A percentile compares a stretch with the other conserved stretches of the same genome.
phyloP scores from a whole-genome alignment of 495 filamentous ascomycete genomes.

The Friedmanniomyces simplex region DNA sequence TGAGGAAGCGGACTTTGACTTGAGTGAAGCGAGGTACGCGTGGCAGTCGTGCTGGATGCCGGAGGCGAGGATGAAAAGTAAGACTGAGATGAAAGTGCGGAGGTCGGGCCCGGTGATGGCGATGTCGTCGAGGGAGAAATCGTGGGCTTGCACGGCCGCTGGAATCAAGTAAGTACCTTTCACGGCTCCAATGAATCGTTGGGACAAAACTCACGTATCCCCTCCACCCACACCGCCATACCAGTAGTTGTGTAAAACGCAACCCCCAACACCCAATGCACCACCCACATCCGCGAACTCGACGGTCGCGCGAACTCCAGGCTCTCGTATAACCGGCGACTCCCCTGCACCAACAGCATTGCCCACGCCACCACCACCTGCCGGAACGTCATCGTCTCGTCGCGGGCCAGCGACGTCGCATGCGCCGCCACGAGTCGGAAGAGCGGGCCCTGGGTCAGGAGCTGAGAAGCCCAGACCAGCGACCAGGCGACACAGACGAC shows the following conservation, averaged over 20 bases:
- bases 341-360: slow-evolving; percentile 64
- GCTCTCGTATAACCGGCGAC: slow-evolving; percentile 65
- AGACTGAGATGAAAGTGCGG: slow-evolving; percentile 50
- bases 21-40: slow-evolving; percentile 63
- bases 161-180: background rate
- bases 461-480: slow-evolving; percentile 65
- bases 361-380: slow-evolving; percentile 60
- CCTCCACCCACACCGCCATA: slow-evolving; percentile 79
- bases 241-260: slow-evolving; percentile 63
- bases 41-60: slow-evolving; percentile 74
- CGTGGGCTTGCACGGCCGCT: slow-evolving; percentile 11
- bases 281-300: slow-evolving; percentile 67
- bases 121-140: slow-evolving; percentile 9
- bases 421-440: slow-evolving; percentile 34
- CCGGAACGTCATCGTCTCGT: slow-evolving; percentile 44
- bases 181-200: background rate
- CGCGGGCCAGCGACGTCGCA: slow-evolving; percentile 20
- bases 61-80: slow-evolving; percentile 64
- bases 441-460: slow-evolving; percentile 45
- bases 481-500: slow-evolving; percentile 57
- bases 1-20: slow-evolving; percentile 18
- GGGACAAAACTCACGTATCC: slow-evolving; percentile 46
- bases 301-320: slow-evolving; percentile 49
- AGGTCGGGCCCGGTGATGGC: slow-evolving; percentile 39
- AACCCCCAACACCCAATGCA: slow-evolving; percentile 70